phyloP scores from a whole-genome alignment of 2,329 filamentous ascomycete genomes.

The Paraconiothyrium sp. region DNA sequence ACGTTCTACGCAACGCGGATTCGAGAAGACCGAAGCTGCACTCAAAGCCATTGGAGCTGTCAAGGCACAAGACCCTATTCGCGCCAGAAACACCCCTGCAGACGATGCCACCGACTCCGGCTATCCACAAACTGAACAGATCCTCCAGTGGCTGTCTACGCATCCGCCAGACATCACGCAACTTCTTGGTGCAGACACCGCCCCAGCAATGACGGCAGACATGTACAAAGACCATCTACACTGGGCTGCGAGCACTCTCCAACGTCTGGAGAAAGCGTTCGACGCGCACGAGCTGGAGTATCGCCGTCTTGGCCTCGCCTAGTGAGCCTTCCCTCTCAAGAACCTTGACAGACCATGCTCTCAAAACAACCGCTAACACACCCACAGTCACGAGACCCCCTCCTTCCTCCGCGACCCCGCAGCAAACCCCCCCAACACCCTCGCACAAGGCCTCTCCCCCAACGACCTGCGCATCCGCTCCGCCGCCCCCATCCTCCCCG shows the following conservation, averaged over 20 bases:
- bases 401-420: not conserved
- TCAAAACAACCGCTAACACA: not conserved
- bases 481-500: not conserved
- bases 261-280: not conserved
- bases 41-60: not conserved
- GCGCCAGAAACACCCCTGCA: not conserved
- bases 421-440: not conserved
- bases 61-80: not conserved
- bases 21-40: not conserved
- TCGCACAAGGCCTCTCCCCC: not conserved
- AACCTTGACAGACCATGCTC: not conserved
- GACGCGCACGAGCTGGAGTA: not conserved
- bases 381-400: not conserved
- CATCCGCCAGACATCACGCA: not conserved
- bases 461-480: not conserved
- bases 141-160: not conserved
- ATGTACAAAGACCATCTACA: constrained; percentile 1
- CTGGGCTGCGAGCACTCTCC: not conserved
- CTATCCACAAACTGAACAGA: not conserved
- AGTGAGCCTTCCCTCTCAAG: not conserved
- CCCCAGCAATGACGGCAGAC: not conserved
- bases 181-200: not conserved
- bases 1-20: not conserved
- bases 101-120: not conserved
- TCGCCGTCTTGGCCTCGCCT: not conserved